Percentiles rank a stretch among this genome's conserved stretches.
Conservation (phyloP, 2,329 filamentous ascomycete species). For the Biscogniauxia mediterranea region DNA sequence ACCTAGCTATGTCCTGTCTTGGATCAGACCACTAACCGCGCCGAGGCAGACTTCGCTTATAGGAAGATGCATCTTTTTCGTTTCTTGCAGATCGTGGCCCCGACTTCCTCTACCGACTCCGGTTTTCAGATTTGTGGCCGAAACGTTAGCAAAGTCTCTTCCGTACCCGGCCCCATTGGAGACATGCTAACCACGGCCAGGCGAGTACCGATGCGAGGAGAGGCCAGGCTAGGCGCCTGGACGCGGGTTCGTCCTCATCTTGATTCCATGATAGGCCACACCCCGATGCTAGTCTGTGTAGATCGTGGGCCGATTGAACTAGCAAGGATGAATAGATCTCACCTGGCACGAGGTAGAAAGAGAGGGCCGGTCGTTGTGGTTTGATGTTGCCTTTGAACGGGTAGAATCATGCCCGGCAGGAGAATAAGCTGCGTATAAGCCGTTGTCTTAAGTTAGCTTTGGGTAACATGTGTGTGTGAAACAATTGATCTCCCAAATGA, state of each 20-base stretch:
- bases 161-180: background rate
- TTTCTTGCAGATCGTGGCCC: background rate
- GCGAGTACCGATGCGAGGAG: background rate
- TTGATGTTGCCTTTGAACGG: constrained; percentile 10
- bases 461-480: too few species aligned
- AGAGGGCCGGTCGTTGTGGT: background rate
- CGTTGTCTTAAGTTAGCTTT: too few species aligned
- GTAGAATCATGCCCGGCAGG: background rate
- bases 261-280: background rate
- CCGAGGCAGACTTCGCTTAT: background rate
- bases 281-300: background rate
- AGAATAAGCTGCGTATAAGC: too few species aligned
- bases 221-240: background rate
- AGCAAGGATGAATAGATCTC: background rate
- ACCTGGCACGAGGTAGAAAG: background rate
- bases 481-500: too few species aligned
- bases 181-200: background rate
- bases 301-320: background rate
- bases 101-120: background rate
- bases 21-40: background rate
- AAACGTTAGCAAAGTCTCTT: background rate
- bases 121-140: background rate
- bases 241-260: background rate
- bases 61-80: background rate
- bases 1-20: too few species aligned